These are phyloP conservation scores for Baudoinia panamericana DNA, from an alignment of 495 filamentous ascomycete genomes.

Conservation along the genomic window DNA sequence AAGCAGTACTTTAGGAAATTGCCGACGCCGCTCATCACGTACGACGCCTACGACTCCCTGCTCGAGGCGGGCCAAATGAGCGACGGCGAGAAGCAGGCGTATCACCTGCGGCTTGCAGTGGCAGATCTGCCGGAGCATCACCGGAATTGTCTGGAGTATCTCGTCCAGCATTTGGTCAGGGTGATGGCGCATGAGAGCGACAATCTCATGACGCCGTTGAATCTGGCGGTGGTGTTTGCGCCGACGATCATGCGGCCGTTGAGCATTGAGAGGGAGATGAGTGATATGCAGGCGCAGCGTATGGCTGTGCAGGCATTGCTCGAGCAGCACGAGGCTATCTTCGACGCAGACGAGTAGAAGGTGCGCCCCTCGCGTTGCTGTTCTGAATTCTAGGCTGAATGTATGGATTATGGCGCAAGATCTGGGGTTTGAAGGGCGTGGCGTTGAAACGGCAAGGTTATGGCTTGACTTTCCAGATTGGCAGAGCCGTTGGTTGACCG, in stretches of 20 bases:
- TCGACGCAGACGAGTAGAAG: slow-evolving; percentile 14
- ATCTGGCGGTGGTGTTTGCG: slow-evolving; percentile 93
- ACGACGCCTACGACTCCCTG: slow-evolving; percentile 78
- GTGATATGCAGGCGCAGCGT: slow-evolving; percentile 87
- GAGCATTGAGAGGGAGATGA: slow-evolving; percentile 85
- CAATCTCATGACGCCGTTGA: slow-evolving; percentile 90
- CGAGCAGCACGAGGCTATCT: slow-evolving; percentile 25
- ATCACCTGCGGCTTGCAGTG: slow-evolving; percentile 54
- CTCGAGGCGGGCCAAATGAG: slow-evolving; percentile 53
- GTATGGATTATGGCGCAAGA: too few species aligned
- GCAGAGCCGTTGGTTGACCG: too few species aligned
- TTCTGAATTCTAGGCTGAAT: too few species aligned
- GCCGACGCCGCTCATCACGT: slow-evolving; percentile 81
- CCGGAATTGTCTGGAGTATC: slow-evolving; percentile 77
- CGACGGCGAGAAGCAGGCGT: slow-evolving; percentile 51
- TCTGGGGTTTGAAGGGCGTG: too few species aligned
- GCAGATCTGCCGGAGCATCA: slow-evolving; percentile 68
- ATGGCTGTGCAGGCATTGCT: slow-evolving; percentile 53
- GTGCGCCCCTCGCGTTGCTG: too few species aligned
- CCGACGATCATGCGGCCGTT: slow-evolving; percentile 91
- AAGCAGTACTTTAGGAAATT: slow-evolving; percentile 98
- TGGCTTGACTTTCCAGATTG: too few species aligned
- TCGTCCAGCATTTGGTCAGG: slow-evolving; percentile 85
- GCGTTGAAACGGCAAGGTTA: too few species aligned
- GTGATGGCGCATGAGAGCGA: slow-evolving; percentile 71